These are phyloP conservation scores for Elaphomyces granulatus DNA, from an alignment of 495 filamentous ascomycete genomes.

Conservation along the genomic window DNA sequence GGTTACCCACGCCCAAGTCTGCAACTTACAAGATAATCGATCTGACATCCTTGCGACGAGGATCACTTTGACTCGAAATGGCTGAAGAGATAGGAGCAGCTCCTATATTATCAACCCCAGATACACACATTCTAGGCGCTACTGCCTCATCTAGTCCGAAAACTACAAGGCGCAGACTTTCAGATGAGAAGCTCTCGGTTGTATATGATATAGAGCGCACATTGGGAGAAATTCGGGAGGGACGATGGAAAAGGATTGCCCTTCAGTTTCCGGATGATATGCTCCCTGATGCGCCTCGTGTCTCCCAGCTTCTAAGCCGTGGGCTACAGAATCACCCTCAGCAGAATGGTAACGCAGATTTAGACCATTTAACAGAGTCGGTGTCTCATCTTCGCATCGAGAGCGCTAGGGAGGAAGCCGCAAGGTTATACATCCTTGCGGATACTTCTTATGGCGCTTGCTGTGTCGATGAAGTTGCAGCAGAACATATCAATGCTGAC, in stretches of 20 bases:
- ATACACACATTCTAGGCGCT: conserved; percentile 58
- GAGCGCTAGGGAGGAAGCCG: conserved; percentile 15
- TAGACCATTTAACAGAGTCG: conserved; percentile 13
- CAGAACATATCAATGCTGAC: conserved; percentile 83
- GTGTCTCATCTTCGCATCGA: conserved; percentile 21
- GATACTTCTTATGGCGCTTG: conserved; percentile 96
- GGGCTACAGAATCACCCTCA: too few relatives aligned
- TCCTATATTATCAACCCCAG: conserved; percentile 80
- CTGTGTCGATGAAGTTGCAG: conserved; percentile 94
- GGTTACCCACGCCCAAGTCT: too few relatives aligned
- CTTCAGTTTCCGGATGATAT: conserved; percentile 92
- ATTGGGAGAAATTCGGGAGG: conserved; percentile 52
- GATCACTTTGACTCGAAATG: too few relatives aligned
- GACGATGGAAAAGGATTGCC: conserved; percentile 62
- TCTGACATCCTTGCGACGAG: too few relatives aligned
- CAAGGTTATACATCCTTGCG: conserved; percentile 69
- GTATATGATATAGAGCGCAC: conserved; percentile 84
- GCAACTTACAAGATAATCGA: too few relatives aligned
- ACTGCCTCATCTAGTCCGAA: conserved; percentile 18
- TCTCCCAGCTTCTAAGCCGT: conserved; percentile 51
- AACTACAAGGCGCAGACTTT: conserved; percentile 25
- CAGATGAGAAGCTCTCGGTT: conserved; percentile 56
- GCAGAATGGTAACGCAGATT: conserved; percentile 14
- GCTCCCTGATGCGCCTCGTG: conserved; percentile 69
- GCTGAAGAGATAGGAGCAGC: conserved; percentile 32